A percentile compares a stretch with the other conserved stretches of the same genome.
These are phyloP conservation scores for Porphyrellus cyaneotinctus DNA, from an alignment of 768 basidiomycete species.

Conservation along the genomic window DNA sequence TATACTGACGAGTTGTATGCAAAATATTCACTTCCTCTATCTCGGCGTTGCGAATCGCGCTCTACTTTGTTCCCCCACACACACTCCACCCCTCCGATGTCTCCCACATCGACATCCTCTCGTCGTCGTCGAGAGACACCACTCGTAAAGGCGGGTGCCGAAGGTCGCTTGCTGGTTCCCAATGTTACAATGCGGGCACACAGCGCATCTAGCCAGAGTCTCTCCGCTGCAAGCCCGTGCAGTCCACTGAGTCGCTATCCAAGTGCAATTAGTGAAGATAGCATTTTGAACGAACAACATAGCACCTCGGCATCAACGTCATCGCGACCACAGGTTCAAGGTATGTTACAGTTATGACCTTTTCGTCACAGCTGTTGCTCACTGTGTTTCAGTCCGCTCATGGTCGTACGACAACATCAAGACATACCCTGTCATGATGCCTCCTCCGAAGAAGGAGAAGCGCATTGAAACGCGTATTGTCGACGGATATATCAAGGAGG, in stretches of 20 bases:
- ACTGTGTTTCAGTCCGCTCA: constrained; percentile 48
- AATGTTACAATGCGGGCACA: constrained; percentile 34
- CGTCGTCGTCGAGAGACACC: constrained; percentile 47
- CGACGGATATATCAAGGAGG: constrained; percentile 47
- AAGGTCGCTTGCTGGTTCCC: constrained; percentile 61
- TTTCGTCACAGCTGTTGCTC: constrained; percentile 2
- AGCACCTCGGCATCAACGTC: constrained; percentile 21
- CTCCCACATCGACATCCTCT: constrained; percentile 33
- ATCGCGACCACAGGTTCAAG: constrained; percentile 46
- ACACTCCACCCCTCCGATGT: constrained; percentile 35
- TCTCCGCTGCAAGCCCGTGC: constrained; percentile 25
- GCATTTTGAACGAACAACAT: constrained; percentile 27
- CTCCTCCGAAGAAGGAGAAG: constrained; percentile 52
- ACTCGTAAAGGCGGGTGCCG: constrained; percentile 54
- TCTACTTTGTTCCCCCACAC: constrained; percentile 37
- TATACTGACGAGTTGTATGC: constrained; percentile 46
- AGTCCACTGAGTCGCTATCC: constrained; percentile 40
- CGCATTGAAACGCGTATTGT: constrained; percentile 46
- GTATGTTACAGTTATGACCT: constrained; percentile 34
- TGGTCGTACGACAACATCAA: constrained; percentile 75
- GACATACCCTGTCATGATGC: constrained; percentile 55
- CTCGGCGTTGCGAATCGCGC: constrained; percentile 52
- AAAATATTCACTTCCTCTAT: constrained; percentile 54
- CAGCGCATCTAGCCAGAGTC: constrained; percentile 34
- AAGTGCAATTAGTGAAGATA: constrained; percentile 38